Evolutionary conservation across 1,139 yeast genomes (phyloP).

Genomic region (Nakaseomyces bracarensis): DNA sequence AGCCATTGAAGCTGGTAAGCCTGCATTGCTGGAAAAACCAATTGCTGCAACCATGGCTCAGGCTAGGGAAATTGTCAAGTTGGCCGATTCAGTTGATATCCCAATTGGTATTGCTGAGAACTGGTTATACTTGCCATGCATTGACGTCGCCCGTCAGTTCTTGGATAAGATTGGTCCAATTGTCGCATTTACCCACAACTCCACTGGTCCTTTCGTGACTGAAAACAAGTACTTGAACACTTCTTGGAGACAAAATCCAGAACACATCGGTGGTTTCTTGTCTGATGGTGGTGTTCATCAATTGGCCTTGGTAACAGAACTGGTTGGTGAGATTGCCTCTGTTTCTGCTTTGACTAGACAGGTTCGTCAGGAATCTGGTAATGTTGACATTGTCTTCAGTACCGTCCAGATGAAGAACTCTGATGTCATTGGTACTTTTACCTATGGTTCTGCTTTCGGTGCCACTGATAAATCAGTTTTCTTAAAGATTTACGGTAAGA

Average conservation of each 20-base stretch:
- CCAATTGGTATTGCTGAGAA: conserved; percentile 79
- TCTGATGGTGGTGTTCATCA: conserved; percentile 97
- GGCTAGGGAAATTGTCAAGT: conserved; percentile 66
- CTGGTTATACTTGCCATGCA: conserved; percentile 64
- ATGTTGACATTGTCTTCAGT: conserved; percentile 71
- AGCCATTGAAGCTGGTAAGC: conserved; percentile 61
- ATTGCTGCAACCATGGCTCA: conserved; percentile 77
- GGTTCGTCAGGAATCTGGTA: conserved; percentile 65
- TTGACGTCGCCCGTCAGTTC: conserved; percentile 44
- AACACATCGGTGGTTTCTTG: conserved; percentile 83
- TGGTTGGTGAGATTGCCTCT: conserved; percentile 64
- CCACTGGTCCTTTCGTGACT: conserved; percentile 72
- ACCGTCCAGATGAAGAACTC: conserved; percentile 49
- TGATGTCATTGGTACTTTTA: conserved; percentile 77
- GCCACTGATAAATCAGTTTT: conserved; percentile 61
- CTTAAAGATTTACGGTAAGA: conserved; percentile 65
- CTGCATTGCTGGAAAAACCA: conserved; percentile 80
- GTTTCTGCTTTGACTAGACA: conserved; percentile 71
- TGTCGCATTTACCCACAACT: conserved; percentile 65
- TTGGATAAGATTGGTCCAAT: conserved; percentile 68
- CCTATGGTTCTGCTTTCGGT: conserved; percentile 87
- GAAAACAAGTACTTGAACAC: conserved; percentile 59
- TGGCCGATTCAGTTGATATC: conserved; percentile 48
- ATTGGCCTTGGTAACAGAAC: conserved; percentile 72
- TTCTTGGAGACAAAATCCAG: conserved; percentile 80